Conservation (phyloP, 2,329 filamentous ascomycete species). For the Orbilia ellipsospora region DNA sequence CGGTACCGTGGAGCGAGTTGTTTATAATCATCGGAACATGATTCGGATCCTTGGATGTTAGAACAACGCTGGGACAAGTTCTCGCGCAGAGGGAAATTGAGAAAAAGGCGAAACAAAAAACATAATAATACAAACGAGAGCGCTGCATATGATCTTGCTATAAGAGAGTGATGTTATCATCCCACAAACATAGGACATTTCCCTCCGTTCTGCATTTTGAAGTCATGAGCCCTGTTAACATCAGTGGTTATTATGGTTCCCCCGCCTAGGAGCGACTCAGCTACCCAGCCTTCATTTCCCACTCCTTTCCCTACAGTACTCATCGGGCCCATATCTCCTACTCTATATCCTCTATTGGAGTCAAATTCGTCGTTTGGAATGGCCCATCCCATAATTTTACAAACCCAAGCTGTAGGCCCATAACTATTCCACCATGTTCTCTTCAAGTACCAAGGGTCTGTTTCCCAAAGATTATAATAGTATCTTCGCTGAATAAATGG, state of each 20-base stretch:
- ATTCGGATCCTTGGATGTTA: too few species aligned
- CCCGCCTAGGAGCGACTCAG: conserved; percentile 27
- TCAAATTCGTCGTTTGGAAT: conserved; percentile 66
- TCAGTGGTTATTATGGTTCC: conserved; percentile 21
- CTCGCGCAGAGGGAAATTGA: too few species aligned
- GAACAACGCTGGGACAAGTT: too few species aligned
- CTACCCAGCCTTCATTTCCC: conserved; percentile 50
- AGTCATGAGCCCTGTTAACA: background rate
- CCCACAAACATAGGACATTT: conserved; percentile 41
- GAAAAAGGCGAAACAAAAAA: too few species aligned
- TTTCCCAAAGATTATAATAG: conserved; percentile 68
- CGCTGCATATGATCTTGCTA: too few species aligned
- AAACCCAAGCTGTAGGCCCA: conserved; percentile 69
- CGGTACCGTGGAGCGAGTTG: too few species aligned
- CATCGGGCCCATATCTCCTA: conserved; percentile 73
- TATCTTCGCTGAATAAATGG: conserved; percentile 63
- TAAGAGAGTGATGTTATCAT: background rate
- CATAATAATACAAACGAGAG: too few species aligned
- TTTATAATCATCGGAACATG: too few species aligned
- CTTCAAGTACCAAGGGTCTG: conserved; percentile 74
- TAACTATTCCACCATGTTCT: conserved; percentile 72
- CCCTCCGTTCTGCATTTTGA: conserved; percentile 15
- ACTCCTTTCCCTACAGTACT: conserved; percentile 64
- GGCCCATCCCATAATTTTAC: conserved; percentile 64
- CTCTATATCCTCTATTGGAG: conserved; percentile 67